Evolutionary conservation across 768 basidiomycete species (phyloP).

Genomic region (Lentinula aciculospora): DNA sequence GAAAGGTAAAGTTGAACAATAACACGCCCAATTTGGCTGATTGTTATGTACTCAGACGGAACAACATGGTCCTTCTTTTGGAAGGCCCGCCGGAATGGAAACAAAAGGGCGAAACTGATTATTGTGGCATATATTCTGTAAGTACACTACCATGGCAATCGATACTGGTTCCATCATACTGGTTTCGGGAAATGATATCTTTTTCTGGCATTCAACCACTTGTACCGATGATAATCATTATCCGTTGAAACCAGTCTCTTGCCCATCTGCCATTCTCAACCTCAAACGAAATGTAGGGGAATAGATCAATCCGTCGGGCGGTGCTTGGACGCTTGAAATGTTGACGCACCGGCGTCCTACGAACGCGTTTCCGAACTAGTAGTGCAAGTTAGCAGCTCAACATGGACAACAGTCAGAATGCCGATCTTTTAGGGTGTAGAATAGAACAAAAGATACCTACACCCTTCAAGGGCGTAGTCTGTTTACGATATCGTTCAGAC

Average conservation of each 20-base stretch:
- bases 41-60: conserved; percentile 1
- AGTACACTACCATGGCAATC: conserved; percentile 2
- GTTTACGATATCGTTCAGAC: no score
- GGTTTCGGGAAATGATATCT: no score
- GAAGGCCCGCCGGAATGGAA: not conserved
- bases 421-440: no score
- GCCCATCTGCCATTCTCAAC: not conserved
- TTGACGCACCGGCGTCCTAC: no score
- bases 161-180: not conserved
- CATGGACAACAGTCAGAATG: no score
- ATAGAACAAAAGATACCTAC: no score
- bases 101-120: not conserved
- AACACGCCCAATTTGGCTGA: not conserved
- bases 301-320: not conserved
- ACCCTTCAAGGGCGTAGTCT: no score
- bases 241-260: not conserved
- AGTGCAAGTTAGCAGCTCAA: no score
- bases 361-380: no score
- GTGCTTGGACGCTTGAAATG: no score
- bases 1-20: not conserved
- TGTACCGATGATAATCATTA: no score
- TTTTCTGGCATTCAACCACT: no score
- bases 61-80: conserved; percentile 3
- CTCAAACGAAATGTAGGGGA: not conserved
- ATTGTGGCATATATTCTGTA: not conserved